Conservation (phyloP, 441 rosid genomes). For the Euphorbia schlechtendalii region DNA sequence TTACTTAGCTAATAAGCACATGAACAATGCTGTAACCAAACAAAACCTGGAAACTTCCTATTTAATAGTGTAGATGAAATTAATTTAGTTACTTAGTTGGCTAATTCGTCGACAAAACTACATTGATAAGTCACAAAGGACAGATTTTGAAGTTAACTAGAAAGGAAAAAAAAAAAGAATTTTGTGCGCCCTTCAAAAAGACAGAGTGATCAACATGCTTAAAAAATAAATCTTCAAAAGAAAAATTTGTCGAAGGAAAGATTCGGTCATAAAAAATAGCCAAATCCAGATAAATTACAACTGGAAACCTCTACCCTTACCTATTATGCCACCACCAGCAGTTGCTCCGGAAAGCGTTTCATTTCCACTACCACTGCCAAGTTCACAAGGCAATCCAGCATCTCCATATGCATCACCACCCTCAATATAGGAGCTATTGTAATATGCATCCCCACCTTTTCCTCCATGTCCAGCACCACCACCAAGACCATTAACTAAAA, state of each 20-base stretch:
- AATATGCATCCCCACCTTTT: constrained; percentile 78
- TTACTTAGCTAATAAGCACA: neutral
- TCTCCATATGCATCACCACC: constrained; percentile 78
- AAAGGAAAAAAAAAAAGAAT: neutral
- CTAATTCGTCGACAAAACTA: neutral
- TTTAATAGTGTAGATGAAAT: neutral
- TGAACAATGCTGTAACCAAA: neutral
- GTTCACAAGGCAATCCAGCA: constrained; percentile 88
- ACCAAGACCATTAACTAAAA: constrained; percentile 60
- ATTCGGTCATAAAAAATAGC: neutral
- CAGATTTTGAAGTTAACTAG: neutral
- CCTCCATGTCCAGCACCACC: constrained; percentile 99
- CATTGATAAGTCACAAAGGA: neutral
- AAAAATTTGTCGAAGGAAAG: too few species aligned
- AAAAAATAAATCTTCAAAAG: neutral
- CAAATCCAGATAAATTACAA: neutral
- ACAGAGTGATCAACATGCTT: neutral
- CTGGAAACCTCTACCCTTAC: constrained; percentile 28
- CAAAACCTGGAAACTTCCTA: neutral
- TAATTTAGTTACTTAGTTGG: neutral
- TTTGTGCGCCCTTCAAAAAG: neutral
- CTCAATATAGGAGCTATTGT: constrained; percentile 59
- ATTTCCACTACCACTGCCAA: constrained; percentile 95
- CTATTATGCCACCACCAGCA: constrained; percentile 90
- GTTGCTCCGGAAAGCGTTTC: constrained; percentile 58